Evolutionary conservation across 2,329 filamentous ascomycete species (phyloP).

Genomic region (Fusarium sp.): DNA sequence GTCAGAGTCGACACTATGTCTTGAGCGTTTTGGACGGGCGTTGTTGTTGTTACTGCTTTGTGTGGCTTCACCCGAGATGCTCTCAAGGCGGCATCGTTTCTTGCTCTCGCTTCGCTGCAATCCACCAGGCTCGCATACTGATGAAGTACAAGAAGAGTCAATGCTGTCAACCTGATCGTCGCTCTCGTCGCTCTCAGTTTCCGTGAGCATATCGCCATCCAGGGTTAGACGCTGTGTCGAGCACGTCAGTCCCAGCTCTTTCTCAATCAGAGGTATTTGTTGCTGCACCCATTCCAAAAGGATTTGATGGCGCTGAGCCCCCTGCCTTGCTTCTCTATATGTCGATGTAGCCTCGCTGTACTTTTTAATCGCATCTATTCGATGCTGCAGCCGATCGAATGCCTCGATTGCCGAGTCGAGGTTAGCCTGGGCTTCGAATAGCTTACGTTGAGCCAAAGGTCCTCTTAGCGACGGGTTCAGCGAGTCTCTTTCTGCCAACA

Average conservation of each 20-base stretch:
- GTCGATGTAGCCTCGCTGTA: slow-evolving; percentile 14
- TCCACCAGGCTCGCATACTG: background rate
- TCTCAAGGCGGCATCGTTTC: slow-evolving; percentile 22
- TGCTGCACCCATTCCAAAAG: slow-evolving; percentile 37
- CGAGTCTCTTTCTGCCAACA: slow-evolving; percentile 36
- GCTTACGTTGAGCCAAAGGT: slow-evolving; percentile 11
- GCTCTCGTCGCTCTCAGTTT: slow-evolving; percentile 14
- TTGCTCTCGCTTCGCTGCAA: slow-evolving; percentile 20
- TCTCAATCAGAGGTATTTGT: slow-evolving; percentile 34
- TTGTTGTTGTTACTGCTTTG: background rate
- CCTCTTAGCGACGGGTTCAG: slow-evolving; percentile 26
- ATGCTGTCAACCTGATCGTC: background rate
- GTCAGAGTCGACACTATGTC: background rate
- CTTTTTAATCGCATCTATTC: slow-evolving; percentile 15
- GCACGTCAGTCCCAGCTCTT: slow-evolving; percentile 19
- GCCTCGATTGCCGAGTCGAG: slow-evolving; percentile 28
- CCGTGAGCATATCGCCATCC: background rate
- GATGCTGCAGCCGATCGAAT: slow-evolving; percentile 24
- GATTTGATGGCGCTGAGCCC: slow-evolving; percentile 29
- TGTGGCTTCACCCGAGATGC: slow-evolving; percentile 5
- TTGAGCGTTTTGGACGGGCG: slow-evolving; percentile 20
- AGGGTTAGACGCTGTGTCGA: background rate
- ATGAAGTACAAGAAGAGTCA: background rate
- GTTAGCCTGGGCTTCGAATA: slow-evolving; percentile 27
- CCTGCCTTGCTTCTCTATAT: slow-evolving; percentile 26